Evolutionary conservation across 106 monocot genomes (phyloP), one percentile per base, ranked within the genome.

Genomic region (Acanthochlamys bracteata): DNA sequence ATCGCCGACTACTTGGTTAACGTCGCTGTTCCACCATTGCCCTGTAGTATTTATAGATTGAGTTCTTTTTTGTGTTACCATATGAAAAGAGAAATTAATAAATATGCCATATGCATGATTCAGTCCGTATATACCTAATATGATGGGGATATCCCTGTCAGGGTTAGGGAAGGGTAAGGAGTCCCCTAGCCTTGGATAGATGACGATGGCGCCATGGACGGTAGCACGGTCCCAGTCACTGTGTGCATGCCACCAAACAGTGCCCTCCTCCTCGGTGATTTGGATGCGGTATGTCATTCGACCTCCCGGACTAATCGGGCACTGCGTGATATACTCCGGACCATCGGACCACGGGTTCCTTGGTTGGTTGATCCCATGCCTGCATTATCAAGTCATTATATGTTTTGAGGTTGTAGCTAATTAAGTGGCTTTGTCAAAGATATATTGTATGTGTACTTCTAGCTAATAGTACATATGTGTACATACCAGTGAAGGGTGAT

Each of bases 161-260:
- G 90, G 86, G 7, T 53, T 66, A 24, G 69, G 39, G 57, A 79
- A 86, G 11, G 82, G 86, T 59, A 57, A 78, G 22, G 41, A 15
- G 14, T 45, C 19, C 39, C 78, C 69, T 15, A 1, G 12, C 65
- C 16, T 69, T 7, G 85, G 85, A 24, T 68, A 58, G 33, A 81
- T 49, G 51, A 81, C 64, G 19, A 77, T 82, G 65, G 77, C 75
- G 0, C 85, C 85, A 66, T 81, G 72, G 19, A 82, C 78, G 9
- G 81, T 81, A 24, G 71, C 78, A 0, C 84, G 72, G 11, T 67
- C 74, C 71, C 73, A 85, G 25, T 65, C 64, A 60, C 71, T 85
- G 67, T 85, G 84, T 8, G 84, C 80, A 54, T 85, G 84, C 84
- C 84, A 85, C 85, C 81, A 81, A 3, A 81, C n/a, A 10, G 85